Conservation (phyloP, 73 alveolate genomes). For the Paramecium caudatum region DNA sequence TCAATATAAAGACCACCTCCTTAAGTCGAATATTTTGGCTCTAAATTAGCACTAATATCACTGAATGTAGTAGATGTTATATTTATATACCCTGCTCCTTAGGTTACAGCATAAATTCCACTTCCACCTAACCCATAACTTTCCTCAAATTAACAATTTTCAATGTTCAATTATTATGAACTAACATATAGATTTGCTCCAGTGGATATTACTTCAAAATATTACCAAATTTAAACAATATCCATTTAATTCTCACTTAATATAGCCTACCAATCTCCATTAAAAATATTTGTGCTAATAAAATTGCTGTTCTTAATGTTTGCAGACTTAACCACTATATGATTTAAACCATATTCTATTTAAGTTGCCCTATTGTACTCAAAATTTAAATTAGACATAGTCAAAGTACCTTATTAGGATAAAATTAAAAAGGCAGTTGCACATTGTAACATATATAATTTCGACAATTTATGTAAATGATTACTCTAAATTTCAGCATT, state of each 20-base stretch:
- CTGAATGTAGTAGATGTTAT: not conserved
- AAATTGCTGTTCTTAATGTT: not conserved
- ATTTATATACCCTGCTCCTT: not conserved
- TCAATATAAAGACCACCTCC: slow-evolving; percentile 49
- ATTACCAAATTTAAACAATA: not conserved
- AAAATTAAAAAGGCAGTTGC: not conserved
- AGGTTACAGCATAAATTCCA: not conserved
- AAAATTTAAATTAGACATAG: not conserved
- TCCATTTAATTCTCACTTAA: slow-evolving; percentile 16
- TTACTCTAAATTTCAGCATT: not conserved
- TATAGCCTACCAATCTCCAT: not conserved
- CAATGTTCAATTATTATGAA: not conserved
- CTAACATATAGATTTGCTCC: slow-evolving; percentile 12
- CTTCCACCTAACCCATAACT: slow-evolving; percentile 43
- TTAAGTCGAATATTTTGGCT: slow-evolving; percentile 24
- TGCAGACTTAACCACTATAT: not conserved
- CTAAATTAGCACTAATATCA: slow-evolving; percentile 9
- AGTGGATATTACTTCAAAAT: not conserved
- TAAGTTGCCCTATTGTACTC: slow-evolving; percentile 40
- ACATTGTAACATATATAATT: not conserved
- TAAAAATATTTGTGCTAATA: not conserved
- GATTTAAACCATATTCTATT: slow-evolving; percentile 20
- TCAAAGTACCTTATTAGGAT: slow-evolving; percentile 6
- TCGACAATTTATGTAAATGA: not conserved
- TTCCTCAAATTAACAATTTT: not conserved